phyloP scores from a whole-genome alignment of 352 stramenopile species.

The Globisporangium orthogonon region DNA sequence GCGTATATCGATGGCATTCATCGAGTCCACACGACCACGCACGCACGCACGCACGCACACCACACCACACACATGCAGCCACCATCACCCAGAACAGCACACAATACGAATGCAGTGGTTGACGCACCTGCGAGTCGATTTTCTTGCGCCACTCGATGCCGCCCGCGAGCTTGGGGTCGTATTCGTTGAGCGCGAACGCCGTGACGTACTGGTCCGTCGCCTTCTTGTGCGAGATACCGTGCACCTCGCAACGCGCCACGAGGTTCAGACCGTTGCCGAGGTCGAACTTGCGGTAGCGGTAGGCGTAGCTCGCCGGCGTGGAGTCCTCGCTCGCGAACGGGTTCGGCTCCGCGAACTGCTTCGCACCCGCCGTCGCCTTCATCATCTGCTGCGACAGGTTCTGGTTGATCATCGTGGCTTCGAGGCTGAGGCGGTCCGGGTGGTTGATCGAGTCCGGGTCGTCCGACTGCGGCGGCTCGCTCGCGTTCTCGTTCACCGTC shows the following conservation, averaged over 20 bases:
- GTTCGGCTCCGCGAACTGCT: constrained; percentile 74
- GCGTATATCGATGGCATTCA: constrained; percentile 57
- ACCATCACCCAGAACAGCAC: constrained; percentile 5
- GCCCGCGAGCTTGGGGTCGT: constrained; percentile 89
- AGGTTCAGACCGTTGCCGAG: constrained; percentile 87
- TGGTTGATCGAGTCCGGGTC: constrained; percentile 94
- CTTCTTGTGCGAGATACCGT: constrained; percentile 87
- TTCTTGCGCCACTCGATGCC: constrained; percentile 94
- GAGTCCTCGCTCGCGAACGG: constrained; percentile 95
- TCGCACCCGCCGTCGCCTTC: constrained; percentile 47
- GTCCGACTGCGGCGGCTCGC: constrained; percentile 82
- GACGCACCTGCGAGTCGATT: constrained; percentile 90
- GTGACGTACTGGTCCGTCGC: constrained; percentile 91
- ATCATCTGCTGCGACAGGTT: constrained; percentile 98
- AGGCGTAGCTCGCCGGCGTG: constrained; percentile 91
- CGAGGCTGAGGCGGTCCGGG: constrained; percentile 92
- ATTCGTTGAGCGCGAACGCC: constrained; percentile 96
- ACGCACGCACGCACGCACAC: constrained; percentile 8
- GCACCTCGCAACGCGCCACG: constrained; percentile 93
- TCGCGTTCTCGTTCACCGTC: constrained; percentile 94
- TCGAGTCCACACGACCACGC: constrained; percentile 31
- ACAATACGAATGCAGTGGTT: constrained; percentile 5
- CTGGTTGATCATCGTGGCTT: constrained; percentile 98
- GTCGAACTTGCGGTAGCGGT: constrained; percentile 96
- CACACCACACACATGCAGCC: not conserved